A percentile compares a stretch with the other conserved stretches of the same genome.
These are phyloP conservation scores for Lentithecium fluviatile DNA, from an alignment of 495 filamentous ascomycete species.

Conservation along the genomic window DNA sequence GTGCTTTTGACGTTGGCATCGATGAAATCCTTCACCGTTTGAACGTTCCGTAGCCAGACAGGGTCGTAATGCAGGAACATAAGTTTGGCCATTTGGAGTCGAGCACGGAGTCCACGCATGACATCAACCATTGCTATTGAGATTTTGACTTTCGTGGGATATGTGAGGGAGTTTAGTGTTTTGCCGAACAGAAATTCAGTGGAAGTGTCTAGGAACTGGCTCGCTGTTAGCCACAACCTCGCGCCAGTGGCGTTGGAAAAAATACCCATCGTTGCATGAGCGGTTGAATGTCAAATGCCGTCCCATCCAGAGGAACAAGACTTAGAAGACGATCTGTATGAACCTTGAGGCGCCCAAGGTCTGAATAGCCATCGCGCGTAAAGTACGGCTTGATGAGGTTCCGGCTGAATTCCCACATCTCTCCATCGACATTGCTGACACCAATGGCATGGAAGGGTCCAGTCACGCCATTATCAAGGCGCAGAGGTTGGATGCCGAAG, in stretches of 20 bases:
- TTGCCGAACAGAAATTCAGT: slow-evolving; percentile 1
- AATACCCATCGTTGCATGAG: neutral
- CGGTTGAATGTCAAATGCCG: neutral
- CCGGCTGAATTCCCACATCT: neutral
- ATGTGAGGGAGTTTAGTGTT: neutral
- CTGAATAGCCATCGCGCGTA: neutral
- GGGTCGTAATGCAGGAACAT: neutral
- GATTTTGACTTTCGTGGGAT: neutral
- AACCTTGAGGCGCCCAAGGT: neutral
- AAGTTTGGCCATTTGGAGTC: neutral
- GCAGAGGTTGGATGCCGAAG: too few relatives aligned
- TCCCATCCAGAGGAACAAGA: neutral
- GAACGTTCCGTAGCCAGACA: neutral
- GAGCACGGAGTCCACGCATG: neutral
- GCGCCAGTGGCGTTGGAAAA: too few relatives aligned
- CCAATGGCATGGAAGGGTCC: neutral
- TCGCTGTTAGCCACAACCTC: too few relatives aligned
- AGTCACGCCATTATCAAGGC: too few relatives aligned
- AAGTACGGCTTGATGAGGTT: neutral
- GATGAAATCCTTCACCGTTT: neutral
- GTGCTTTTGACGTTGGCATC: neutral
- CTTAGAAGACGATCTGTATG: neutral
- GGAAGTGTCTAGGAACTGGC: slow-evolving; percentile 7
- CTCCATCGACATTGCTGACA: neutral
- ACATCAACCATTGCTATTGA: neutral